phyloP scores from a whole-genome alignment of 768 basidiomycete species.

The Termitomyces heimii region DNA sequence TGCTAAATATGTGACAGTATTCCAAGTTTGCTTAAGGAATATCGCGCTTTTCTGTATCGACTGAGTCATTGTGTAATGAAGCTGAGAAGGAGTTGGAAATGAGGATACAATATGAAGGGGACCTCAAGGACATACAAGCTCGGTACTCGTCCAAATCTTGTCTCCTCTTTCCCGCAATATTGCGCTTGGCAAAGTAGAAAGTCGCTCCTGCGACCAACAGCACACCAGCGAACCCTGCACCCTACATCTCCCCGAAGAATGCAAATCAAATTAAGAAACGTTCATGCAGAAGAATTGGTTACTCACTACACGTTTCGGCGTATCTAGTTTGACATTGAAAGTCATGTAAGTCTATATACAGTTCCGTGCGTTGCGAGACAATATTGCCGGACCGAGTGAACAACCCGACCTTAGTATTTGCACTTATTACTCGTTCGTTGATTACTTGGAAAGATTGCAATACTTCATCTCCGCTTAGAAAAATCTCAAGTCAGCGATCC shows the following conservation, averaged over 20 bases:
- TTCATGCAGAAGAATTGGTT: not conserved
- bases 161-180: slow-evolving; percentile 25
- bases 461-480: not conserved
- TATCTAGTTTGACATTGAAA: slow-evolving; percentile 11
- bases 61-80: not conserved
- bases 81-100: not conserved
- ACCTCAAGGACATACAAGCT: slow-evolving; percentile 16
- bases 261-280: not conserved
- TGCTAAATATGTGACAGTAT: not conserved
- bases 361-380: too few species aligned
- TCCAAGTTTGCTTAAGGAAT: too few species aligned
- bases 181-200: slow-evolving; percentile 28
- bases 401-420: slow-evolving; percentile 1
- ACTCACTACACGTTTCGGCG: slow-evolving; percentile 17
- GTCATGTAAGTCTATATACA: slow-evolving; percentile 3
- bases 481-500: not conserved
- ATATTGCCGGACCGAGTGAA: not conserved
- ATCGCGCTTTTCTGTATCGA: not conserved
- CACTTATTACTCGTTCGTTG: not conserved
- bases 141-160: slow-evolving; percentile 26
- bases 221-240: slow-evolving; percentile 22
- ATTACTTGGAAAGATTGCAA: not conserved
- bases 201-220: slow-evolving; percentile 24
- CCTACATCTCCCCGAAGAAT: slow-evolving; percentile 13
- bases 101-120: not conserved